Base-by-base conservation (phyloP, 495 filamentous ascomycete species). In the Lasiosphaeria miniovina region DNA sequence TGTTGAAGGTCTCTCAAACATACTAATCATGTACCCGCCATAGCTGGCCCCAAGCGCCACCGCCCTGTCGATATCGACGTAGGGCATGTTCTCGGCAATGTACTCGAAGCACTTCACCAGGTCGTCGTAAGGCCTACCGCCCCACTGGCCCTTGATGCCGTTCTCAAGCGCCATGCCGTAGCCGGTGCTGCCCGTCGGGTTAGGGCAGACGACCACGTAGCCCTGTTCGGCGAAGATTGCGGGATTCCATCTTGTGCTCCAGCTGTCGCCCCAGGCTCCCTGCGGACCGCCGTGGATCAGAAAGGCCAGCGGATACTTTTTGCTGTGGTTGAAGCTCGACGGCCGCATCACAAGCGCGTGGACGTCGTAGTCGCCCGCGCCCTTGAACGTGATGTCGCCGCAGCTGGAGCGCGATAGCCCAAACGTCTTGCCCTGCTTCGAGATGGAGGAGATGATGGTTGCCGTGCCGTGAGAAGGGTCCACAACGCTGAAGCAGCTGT, bases 191-290 rank as follows among this genome's bases (percentile, higher is more conserved):
- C 92, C 92, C 0, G 91, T 95, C 9, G 92, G 92, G 65, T 96
- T 96, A 6, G 91, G 91, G n/a, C 84, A 81, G 24, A 96, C 83
- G 9, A 90, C 90, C 11, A 96, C 85, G 61, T 95, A 96, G 11
- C 92, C 93, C 68, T 95, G 90, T 70, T 96, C 92, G 4, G 93
- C 91, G 68, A 93, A 96, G 4, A 95, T 81, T 6, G 90, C 90
- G 0, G 90, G 91, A 61, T 97, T 97, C 93, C 93, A 96, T 14
- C 93, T 79, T 1, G 89, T 96, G 60, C 82, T 88, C 92, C 92
- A 96, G 35, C 82, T 75, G 67, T 96, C 90, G 6, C 78, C 81
- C 90, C 91, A 96, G 1, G 89, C 86, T 6, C 88, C 88, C 68
- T 96, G 91, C 0, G 92, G 92, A 0, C 93, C 93, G 53, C 93